phyloP scores from a whole-genome alignment of 805 yeast species.

The Torulaspora gathmanii region DNA sequence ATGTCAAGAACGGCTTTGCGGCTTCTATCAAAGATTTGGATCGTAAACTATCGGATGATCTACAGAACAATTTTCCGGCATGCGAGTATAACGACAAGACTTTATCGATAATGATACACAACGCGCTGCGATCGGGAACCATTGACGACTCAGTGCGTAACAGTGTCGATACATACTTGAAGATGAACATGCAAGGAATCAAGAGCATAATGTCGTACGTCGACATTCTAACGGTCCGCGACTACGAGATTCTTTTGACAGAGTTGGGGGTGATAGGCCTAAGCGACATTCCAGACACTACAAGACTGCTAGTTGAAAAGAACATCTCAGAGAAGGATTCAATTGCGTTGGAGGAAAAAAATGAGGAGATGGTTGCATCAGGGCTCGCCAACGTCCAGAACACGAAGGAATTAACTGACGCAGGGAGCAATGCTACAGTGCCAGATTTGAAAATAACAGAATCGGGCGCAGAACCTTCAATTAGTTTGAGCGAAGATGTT shows the following conservation, averaged over 20 bases:
- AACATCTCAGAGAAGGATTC: neutral
- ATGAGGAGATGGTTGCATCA: neutral
- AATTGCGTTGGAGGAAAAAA: neutral
- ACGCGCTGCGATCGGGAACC: conserved; percentile 32
- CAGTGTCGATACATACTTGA: conserved; percentile 19
- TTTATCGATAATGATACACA: conserved; percentile 53
- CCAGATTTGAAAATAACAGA: neutral
- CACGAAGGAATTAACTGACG: neutral
- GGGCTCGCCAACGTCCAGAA: neutral
- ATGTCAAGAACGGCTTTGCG: conserved; percentile 11
- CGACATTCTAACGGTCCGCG: conserved; percentile 29
- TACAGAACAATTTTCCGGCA: conserved; percentile 38
- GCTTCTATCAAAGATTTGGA: conserved; percentile 40
- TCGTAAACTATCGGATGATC: conserved; percentile 38
- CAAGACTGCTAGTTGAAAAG: conserved; percentile 20
- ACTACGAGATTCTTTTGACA: conserved; percentile 38
- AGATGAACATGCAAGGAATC: conserved; percentile 19
- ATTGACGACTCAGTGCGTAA: conserved; percentile 6
- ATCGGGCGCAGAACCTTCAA: neutral
- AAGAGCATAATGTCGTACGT: conserved; percentile 24
- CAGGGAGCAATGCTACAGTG: neutral
- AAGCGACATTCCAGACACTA: conserved; percentile 26
- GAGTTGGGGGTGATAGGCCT: conserved; percentile 33
- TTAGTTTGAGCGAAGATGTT: conserved; percentile 27
- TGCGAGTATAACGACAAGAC: conserved; percentile 51